A percentile compares a stretch with the other conserved stretches of the same genome.
Conservation (phyloP, 2,329 filamentous ascomycete genomes). For the Domatiomyces catenatus region DNA sequence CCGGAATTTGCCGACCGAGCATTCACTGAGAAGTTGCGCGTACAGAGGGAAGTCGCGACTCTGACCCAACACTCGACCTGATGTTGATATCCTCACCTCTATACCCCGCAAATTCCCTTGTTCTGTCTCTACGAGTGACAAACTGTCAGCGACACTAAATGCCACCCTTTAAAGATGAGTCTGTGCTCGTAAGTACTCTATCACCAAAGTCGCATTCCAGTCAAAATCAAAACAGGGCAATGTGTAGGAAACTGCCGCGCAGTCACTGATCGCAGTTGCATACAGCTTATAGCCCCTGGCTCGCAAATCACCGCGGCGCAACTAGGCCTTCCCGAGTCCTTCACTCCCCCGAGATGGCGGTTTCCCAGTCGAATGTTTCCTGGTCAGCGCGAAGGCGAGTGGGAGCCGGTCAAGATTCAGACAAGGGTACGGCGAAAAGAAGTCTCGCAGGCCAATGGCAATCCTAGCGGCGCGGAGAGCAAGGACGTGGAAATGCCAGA, state of each 20-base stretch:
- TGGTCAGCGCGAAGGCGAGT: conserved; percentile 59
- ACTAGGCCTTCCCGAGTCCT: conserved; percentile 73
- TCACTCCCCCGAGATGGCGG: conserved; percentile 76
- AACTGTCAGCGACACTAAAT: conserved; percentile 17
- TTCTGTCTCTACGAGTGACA: not conserved
- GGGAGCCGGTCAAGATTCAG: conserved; percentile 67
- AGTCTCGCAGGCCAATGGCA: conserved; percentile 2
- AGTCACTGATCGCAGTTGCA: conserved; percentile 23
- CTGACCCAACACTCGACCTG: not conserved
- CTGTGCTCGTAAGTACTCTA: conserved; percentile 29
- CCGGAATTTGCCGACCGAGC: not conserved
- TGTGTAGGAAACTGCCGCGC: not conserved
- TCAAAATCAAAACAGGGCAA: conserved; percentile 1
- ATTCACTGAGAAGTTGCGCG: not conserved
- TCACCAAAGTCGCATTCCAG: not conserved
- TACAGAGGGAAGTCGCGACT: not conserved
- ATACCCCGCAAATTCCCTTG: not conserved
- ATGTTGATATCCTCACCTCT: not conserved
- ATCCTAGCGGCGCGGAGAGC: conserved; percentile 1
- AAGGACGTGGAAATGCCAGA: conserved; percentile 33
- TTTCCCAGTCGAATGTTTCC: conserved; percentile 89
- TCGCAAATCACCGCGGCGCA: conserved; percentile 84
- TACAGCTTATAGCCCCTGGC: conserved; percentile 36
- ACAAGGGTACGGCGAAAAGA: conserved; percentile 23
- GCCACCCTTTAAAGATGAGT: conserved; percentile 39